Conservation (phyloP, 306 rosid species). For the Rosa lucieae region DNA sequence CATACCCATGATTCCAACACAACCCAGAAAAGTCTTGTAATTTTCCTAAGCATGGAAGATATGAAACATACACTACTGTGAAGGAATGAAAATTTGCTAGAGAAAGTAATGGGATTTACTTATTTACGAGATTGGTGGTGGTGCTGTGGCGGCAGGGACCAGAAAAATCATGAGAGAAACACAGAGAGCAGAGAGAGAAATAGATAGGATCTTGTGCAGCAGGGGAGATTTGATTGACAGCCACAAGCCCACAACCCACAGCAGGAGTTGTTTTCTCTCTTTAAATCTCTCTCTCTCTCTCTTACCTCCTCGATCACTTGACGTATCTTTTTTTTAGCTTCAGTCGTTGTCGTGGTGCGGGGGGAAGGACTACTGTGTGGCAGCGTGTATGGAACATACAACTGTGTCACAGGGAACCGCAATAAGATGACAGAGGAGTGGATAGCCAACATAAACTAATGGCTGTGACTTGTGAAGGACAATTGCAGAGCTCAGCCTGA, state of each 20-base stretch:
- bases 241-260: too few relatives aligned
- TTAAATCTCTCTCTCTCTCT: not conserved
- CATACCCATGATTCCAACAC: constrained; percentile 1
- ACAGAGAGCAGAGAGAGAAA: constrained; percentile 9
- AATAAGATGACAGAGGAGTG: not conserved
- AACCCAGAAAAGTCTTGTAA: not conserved
- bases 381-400: not conserved
- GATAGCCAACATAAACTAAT: not conserved
- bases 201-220: constrained; percentile 7
- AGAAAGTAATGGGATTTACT: constrained; percentile 27
- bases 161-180: constrained; percentile 46
- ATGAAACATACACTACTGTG: constrained; percentile 31
- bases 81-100: constrained; percentile 8
- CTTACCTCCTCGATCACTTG: constrained; percentile 33
- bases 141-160: constrained; percentile 30
- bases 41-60: constrained; percentile 37
- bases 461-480: not conserved
- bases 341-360: constrained; percentile 1
- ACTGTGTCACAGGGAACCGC: not conserved
- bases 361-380: not conserved
- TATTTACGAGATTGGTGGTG: constrained; percentile 7
- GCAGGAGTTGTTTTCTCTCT: constrained; percentile 12
- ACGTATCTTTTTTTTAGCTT: not conserved
- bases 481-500: not conserved
- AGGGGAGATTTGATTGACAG: constrained; percentile 38